Evolutionary conservation across 306 rosid genomes (phyloP), one percentile per base, ranked within the genome.

Genomic region (Ochetophila trinervis): DNA sequence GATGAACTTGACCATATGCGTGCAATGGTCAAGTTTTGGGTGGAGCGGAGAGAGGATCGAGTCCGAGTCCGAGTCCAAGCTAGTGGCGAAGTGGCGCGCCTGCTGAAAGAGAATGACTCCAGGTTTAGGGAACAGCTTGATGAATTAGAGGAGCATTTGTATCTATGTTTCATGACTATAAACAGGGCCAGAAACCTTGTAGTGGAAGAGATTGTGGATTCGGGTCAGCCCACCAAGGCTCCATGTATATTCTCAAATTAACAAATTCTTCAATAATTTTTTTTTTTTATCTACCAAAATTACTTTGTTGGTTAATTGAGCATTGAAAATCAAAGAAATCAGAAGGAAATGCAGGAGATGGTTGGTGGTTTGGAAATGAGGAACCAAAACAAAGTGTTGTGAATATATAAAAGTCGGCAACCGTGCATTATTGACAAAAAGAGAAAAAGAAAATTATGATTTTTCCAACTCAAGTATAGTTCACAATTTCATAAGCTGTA

Each of bases 111-210:
- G 24, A 85, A 58, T 10, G 82, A 78, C 0, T 70, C 72, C 5
- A 78, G 58, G 57, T 85, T 91, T 35, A 79, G 77, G 22, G 83
- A 82, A 49, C 90, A 78, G 23, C 79, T 91, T 14, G 96, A 91
- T 57, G 97, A 91, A 11, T 75, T 91, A 47, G 96, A 91, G 68
- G 97, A 91, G 34, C 96, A 86, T 65, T 80, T 91, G 77, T 91
- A 83, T 73, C 51, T 91, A 36, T 88, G 96, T 77, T 86, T 87
- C 62, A 88, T 91, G 96, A 91, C 88, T 42, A 86, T 91, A 23
- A 91, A 91, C 18, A 71, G 96, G 65, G 87, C 90, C 8, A 76
- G 97, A 76, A 81, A 76, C 6, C 89, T 88, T 21, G 91, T 87
- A 5, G 45, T 88, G 18, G 82, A 80, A 36, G 86, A 88, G 30